Base-by-base conservation (phyloP, 495 filamentous ascomycete species). In the Penicillium riverlandense region DNA sequence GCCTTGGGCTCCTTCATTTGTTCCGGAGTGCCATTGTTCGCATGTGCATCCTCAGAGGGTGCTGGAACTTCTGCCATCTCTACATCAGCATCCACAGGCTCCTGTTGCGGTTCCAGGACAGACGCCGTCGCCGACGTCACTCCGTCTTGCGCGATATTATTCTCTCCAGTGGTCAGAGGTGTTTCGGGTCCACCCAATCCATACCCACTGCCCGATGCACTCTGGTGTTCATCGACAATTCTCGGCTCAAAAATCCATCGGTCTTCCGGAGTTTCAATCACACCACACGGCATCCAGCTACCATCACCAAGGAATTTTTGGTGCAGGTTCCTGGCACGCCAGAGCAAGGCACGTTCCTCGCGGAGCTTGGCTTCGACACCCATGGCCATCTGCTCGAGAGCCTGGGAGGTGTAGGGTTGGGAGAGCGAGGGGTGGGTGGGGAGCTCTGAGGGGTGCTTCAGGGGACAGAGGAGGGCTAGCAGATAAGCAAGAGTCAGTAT, bases 381-480 rank as follows among this genome's bases (percentile, higher is more conserved):
- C 32, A 74, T 70, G 9, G 81, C 80, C 63, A 99, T 80, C 27
- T 91, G 77, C 35, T 79, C 80, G n/a, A 99, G 75, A 4, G 85
- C 85, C 46, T 80, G 82, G 8, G 87, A 90, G 2, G 70, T 84
- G 65, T 94, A 97, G 1, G 90, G 78, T 53, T 82, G 75, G 29
- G 89, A 89, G 40, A 96, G 62, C 3, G 86, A 84, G 48, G 90
- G 90, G 57, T 99, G 92, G 32, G 66, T 74, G 4, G 87, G 80
- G 29, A 99, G 75, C 60, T 95, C 88, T 40, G 89, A 85, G 15
- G 89, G 84, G 43, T 88, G 76, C 42, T 88, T 94, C 40, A 97
- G 67, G 16, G 92, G 92, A 34, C 85, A 85, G 10, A 99, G 78
- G 34, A 96, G 76, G 41, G 86, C 91, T 96, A 56, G 2, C 40